phyloP scores from a whole-genome alignment of 1,284 basidiomycete genomes.

The Inonotus hispidus region DNA sequence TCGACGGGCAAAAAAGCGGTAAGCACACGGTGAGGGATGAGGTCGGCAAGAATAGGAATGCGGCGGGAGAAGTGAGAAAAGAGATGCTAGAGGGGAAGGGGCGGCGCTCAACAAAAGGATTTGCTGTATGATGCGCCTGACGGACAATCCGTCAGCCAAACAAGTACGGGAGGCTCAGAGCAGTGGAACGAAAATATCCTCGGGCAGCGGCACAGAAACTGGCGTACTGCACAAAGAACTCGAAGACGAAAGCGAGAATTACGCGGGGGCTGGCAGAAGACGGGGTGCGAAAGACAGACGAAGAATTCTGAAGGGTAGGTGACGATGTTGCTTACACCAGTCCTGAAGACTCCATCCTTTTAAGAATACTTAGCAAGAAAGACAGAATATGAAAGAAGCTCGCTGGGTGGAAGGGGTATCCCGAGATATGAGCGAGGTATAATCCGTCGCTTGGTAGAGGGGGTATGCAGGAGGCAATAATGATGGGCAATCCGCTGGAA shows the following conservation, averaged over 20 bases:
- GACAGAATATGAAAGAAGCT: no score
- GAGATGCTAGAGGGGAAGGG: neutral
- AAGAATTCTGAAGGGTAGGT: neutral
- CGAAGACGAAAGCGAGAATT: no score
- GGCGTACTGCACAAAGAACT: no score
- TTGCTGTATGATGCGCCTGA: neutral
- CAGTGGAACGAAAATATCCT: neutral
- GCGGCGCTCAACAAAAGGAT: neutral
- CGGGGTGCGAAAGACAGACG: neutral
- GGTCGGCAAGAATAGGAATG: neutral
- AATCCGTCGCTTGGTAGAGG: neutral
- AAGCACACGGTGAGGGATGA: neutral
- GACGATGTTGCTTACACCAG: neutral
- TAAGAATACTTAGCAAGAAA: neutral
- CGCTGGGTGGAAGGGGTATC: neutral
- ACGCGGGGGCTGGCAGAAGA: no score
- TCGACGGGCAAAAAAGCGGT: neutral
- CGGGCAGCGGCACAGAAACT: no score
- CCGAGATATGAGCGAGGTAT: neutral
- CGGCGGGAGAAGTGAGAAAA: neutral
- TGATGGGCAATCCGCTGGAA: neutral
- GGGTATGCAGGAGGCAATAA: no score
- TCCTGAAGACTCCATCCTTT: neutral
- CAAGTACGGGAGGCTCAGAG: neutral
- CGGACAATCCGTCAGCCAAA: neutral